A percentile compares a stretch with the other conserved stretches of the same genome.
phyloP scores from a whole-genome alignment of 2,329 filamentous ascomycete genomes.

The Penicillium sp. region DNA sequence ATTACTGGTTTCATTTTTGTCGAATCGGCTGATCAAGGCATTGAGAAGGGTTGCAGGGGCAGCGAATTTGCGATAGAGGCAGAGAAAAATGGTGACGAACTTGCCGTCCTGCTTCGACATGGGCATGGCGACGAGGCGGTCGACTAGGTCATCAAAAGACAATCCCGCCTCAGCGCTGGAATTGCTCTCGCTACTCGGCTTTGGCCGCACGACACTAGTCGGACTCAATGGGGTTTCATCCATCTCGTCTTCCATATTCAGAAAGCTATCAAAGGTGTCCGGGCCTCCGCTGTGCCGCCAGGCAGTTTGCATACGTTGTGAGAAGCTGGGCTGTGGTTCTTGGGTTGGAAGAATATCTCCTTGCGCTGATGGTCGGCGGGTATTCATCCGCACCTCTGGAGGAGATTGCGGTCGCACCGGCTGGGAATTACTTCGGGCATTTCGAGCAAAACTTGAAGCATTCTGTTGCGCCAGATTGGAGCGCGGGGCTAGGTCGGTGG shows the following conservation, averaged over 20 bases:
- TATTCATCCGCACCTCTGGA: conserved; percentile 36
- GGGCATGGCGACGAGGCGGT: conserved; percentile 78
- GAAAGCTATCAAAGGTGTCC: conserved; percentile 44
- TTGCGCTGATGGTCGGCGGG: conserved; percentile 29
- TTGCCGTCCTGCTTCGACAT: conserved; percentile 86
- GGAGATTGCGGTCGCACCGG: conserved; percentile 51
- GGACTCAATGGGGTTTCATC: conserved; percentile 34
- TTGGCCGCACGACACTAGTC: conserved; percentile 30
- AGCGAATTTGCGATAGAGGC: conserved; percentile 90
- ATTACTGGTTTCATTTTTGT: conserved; percentile 72
- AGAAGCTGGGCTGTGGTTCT: conserved; percentile 30
- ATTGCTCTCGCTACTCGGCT: conserved; percentile 32
- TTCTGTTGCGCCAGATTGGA: conserved; percentile 39
- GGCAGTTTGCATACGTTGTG: conserved; percentile 35
- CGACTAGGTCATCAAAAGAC: conserved; percentile 70
- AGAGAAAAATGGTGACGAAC: conserved; percentile 85
- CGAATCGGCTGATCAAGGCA: conserved; percentile 63
- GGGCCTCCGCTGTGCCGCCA: conserved; percentile 44
- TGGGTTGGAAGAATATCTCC: conserved; percentile 28
- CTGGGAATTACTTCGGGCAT: conserved; percentile 52
- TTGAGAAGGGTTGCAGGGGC: conserved; percentile 76
- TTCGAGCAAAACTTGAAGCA: conserved; percentile 39
- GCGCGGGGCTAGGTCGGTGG: conserved; percentile 31
- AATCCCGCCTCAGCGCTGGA: conserved; percentile 38
- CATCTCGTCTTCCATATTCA: conserved; percentile 46